Conservation (phyloP, 1,284 basidiomycete genomes). For the Austroboletus niveus region DNA sequence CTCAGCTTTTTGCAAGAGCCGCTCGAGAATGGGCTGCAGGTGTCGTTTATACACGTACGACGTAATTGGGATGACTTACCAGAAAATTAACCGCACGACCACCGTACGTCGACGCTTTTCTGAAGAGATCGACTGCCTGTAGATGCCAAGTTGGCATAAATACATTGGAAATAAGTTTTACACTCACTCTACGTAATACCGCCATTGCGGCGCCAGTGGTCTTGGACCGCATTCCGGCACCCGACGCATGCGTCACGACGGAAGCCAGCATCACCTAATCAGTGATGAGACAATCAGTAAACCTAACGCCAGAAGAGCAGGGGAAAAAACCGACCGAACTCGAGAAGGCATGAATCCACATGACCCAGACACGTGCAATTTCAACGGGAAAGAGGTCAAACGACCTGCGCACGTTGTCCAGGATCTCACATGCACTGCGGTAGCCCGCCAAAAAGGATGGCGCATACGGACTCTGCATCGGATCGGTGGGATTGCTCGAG, state of each 20-base stretch:
- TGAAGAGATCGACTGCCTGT: constrained; percentile 58
- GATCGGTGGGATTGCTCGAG: constrained; percentile 52
- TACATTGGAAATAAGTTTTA: too few species aligned
- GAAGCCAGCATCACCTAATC: constrained; percentile 66
- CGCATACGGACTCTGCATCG: constrained; percentile 61
- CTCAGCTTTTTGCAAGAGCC: constrained; percentile 59
- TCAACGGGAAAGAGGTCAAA: constrained; percentile 57
- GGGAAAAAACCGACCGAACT: constrained; percentile 43
- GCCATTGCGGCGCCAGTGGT: constrained; percentile 63
- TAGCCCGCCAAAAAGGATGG: constrained; percentile 67
- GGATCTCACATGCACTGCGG: constrained; percentile 56
- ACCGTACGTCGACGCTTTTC: constrained; percentile 54
- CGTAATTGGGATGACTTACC: constrained; percentile 36
- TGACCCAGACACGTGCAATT: constrained; percentile 61
- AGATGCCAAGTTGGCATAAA: background rate
- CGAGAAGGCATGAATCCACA: constrained; percentile 70
- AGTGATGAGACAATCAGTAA: background rate
- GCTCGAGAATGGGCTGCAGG: constrained; percentile 56
- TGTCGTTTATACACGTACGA: too few species aligned
- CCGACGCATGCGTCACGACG: constrained; percentile 53
- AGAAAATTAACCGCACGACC: constrained; percentile 66
- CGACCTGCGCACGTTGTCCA: constrained; percentile 47
- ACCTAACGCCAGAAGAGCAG: background rate
- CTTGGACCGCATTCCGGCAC: constrained; percentile 51
- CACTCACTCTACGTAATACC: constrained; percentile 47